phyloP scores from a whole-genome alignment of 2,329 filamentous ascomycete genomes.

The Beauveria varroae region DNA sequence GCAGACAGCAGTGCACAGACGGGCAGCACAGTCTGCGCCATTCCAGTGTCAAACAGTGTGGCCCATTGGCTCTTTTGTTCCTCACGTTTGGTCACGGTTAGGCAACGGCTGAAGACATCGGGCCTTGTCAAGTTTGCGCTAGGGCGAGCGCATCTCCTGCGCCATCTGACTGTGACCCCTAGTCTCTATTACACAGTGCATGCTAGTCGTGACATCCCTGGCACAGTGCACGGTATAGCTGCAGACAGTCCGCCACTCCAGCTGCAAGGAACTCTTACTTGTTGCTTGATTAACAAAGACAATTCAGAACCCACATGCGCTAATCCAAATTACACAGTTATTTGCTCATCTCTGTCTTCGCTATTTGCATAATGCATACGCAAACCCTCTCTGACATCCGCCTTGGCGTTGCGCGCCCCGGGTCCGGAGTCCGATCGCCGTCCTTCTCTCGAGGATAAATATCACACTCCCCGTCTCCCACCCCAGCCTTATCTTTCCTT shows the following conservation, averaged over 20 bases:
- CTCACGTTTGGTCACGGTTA: background rate
- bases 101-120: conserved; percentile 4
- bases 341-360: background rate
- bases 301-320: conserved; percentile 9
- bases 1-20: background rate
- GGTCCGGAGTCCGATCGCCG: conserved; percentile 7
- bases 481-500: background rate
- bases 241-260: background rate
- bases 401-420: background rate
- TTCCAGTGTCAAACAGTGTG: conserved; percentile 6
- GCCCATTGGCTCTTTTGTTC: background rate
- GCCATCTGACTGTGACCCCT: conserved; percentile 2
- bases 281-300: background rate
- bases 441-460: conserved; percentile 6
- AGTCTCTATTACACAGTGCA: background rate
- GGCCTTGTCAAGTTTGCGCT: background rate
- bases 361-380: conserved; percentile 7
- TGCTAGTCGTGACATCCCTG: background rate
- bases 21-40: conserved; percentile 2
- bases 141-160: background rate
- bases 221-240: background rate
- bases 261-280: background rate
- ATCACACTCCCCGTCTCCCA: background rate
- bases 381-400: background rate
- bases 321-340: conserved; percentile 7